phyloP scores from a whole-genome alignment of 2,329 filamentous ascomycete genomes.

The Didymella segeticola region DNA sequence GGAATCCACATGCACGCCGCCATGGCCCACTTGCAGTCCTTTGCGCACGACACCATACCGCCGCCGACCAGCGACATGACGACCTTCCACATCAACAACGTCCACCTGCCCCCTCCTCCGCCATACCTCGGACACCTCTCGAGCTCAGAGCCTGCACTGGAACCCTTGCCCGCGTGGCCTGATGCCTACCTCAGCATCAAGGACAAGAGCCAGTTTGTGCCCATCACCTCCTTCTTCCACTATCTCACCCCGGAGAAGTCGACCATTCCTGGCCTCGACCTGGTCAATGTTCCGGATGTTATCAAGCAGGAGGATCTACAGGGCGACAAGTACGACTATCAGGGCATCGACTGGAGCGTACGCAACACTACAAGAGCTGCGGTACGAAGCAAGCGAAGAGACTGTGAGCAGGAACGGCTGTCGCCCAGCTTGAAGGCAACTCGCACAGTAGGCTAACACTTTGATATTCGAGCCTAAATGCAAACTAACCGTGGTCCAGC shows the following conservation, averaged over 20 bases:
- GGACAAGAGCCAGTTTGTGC: constrained; percentile 37
- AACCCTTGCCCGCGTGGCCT: constrained; percentile 30
- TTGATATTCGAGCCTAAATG: too few relatives aligned
- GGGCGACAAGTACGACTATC: constrained; percentile 46
- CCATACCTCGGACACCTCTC: constrained; percentile 21
- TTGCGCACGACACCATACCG: constrained; percentile 15
- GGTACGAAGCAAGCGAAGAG: constrained; percentile 34
- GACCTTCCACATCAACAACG: constrained; percentile 23
- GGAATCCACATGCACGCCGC: constrained; percentile 21
- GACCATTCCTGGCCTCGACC: constrained; percentile 30
- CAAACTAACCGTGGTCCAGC: constrained; percentile 2
- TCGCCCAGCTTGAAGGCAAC: constrained; percentile 22
- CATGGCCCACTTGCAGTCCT: constrained; percentile 25
- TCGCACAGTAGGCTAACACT: constrained; percentile 26
- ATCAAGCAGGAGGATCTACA: constrained; percentile 42
- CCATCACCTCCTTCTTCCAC: constrained; percentile 40
- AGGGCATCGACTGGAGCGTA: constrained; percentile 48
- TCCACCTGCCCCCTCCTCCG: constrained; percentile 18
- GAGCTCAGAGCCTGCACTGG: constrained; percentile 28
- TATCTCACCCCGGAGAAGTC: constrained; percentile 24
- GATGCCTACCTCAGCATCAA: constrained; percentile 40
- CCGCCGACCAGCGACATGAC: constrained; percentile 17
- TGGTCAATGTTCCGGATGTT: constrained; percentile 31
- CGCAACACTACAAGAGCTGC: constrained; percentile 37
- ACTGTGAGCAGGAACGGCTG: constrained; percentile 32